A percentile compares a stretch with the other conserved stretches of the same genome.
phyloP scores from a whole-genome alignment of 2,329 filamentous ascomycete species.

The Pseudopithomyces chartarum region DNA sequence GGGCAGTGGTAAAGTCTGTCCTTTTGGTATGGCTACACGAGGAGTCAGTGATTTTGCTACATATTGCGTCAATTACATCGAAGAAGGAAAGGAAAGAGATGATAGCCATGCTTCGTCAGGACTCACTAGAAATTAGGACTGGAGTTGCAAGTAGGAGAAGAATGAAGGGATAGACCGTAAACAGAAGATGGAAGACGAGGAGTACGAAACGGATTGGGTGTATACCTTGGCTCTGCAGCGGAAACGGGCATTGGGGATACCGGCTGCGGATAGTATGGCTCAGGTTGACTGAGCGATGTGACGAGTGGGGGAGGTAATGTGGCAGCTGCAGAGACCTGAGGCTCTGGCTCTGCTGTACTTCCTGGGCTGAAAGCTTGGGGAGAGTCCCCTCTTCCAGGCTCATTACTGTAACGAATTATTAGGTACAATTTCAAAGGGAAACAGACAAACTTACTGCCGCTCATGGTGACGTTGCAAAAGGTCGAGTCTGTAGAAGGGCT shows the following conservation, averaged over 20 bases:
- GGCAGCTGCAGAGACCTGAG: conserved; percentile 20
- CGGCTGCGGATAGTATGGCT: conserved; percentile 24
- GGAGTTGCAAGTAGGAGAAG: conserved; percentile 31
- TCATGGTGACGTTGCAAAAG: conserved; percentile 52
- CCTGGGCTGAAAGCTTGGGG: conserved; percentile 31
- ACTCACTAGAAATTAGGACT: conserved; percentile 42
- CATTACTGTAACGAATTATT: conserved; percentile 33
- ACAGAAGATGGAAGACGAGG: conserved; percentile 37
- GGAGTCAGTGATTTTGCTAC: conserved; percentile 11
- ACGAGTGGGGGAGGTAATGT: conserved; percentile 18
- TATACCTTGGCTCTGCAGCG: conserved; percentile 43
- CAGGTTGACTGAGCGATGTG: conserved; percentile 19
- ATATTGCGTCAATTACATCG: background rate
- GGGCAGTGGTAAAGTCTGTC: conserved; percentile 11
- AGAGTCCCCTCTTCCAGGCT: conserved; percentile 27
- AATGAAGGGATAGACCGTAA: conserved; percentile 37
- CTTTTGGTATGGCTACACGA: conserved; percentile 23
- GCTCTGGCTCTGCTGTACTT: conserved; percentile 25
- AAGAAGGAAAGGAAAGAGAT: conserved; percentile 13
- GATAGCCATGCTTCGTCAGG: conserved; percentile 29
- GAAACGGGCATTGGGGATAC: conserved; percentile 32
- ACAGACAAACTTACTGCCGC: conserved; percentile 47
- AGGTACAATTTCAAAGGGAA: background rate
- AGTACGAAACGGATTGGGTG: conserved; percentile 43
- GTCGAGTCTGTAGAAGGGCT: conserved; percentile 51